Evolutionary conservation across 2,329 filamentous ascomycete species (phyloP).

Genomic region (Phyllosticta citrichinensis): DNA sequence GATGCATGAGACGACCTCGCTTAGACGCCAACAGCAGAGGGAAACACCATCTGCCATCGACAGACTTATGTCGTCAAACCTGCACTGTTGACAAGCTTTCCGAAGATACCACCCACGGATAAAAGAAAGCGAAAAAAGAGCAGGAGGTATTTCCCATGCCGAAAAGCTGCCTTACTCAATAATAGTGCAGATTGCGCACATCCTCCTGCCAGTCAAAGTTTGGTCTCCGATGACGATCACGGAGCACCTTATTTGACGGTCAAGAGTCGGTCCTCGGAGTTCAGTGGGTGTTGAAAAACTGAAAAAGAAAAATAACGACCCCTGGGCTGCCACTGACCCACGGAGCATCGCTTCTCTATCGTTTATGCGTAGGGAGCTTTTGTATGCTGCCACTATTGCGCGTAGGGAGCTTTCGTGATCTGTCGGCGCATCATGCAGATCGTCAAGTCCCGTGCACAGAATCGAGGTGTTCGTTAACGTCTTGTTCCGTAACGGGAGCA

Average conservation of each 20-base stretch:
- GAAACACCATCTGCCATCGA: not conserved
- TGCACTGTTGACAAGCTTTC: not conserved
- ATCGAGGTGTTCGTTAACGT: constrained; percentile 34
- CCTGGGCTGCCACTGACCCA: too few species aligned
- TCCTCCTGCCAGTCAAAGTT: not conserved
- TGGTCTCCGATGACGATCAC: not conserved
- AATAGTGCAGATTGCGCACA: not conserved
- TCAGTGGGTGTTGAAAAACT: too few species aligned
- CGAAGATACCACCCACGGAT: not conserved
- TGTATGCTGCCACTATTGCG: too few species aligned
- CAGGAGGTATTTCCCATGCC: not conserved
- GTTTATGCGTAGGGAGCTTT: too few species aligned
- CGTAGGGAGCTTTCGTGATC: not conserved
- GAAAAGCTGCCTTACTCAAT: not conserved
- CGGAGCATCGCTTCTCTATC: too few species aligned
- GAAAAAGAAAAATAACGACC: too few species aligned
- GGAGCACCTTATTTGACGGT: not conserved
- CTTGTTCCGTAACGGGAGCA: constrained; percentile 17
- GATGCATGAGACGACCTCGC: not conserved
- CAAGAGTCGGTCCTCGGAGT: not conserved
- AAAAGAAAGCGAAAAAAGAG: not conserved
- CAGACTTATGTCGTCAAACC: not conserved
- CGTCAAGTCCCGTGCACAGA: constrained; percentile 5
- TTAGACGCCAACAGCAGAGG: not conserved
- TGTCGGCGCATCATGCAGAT: constrained; percentile 3